phyloP scores from a whole-genome alignment of 208 protist genomes.

The Leishmania guyanensis region DNA sequence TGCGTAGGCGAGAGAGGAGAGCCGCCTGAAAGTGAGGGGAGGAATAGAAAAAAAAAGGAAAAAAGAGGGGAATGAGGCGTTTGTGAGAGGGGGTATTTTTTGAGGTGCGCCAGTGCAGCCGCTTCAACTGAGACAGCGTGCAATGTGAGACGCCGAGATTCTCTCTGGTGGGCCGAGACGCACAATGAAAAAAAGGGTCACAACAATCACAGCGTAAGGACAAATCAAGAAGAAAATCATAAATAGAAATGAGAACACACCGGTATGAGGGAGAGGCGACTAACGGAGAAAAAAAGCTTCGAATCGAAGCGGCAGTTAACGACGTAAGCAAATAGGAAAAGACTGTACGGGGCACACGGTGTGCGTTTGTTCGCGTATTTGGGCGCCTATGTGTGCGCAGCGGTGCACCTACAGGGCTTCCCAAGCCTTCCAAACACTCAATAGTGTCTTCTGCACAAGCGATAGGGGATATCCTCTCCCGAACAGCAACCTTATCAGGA shows the following conservation, averaged over 20 bases:
- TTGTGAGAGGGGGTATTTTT: not conserved
- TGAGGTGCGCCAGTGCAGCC: not conserved
- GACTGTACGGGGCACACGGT: not conserved
- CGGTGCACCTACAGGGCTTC: not conserved
- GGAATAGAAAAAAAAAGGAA: not conserved
- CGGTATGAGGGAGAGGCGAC: not conserved
- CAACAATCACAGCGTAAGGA: conserved; percentile 5
- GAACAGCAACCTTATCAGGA: not conserved
- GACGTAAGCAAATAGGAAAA: not conserved
- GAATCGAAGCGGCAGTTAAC: not conserved
- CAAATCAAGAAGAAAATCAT: not conserved
- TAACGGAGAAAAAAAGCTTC: not conserved
- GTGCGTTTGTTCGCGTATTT: not conserved
- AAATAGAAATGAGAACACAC: not conserved
- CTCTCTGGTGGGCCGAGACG: not conserved
- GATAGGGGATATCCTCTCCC: not conserved
- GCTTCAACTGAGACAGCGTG: not conserved
- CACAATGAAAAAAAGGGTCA: not conserved
- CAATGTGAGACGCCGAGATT: not conserved
- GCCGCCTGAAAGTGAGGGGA: not conserved
- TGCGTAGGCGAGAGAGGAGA: not conserved
- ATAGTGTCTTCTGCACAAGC: not conserved
- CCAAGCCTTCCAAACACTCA: not conserved
- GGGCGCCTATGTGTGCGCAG: not conserved
- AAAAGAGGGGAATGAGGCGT: not conserved